Conservation (phyloP, 1,284 basidiomycete species). For the Hymenochaete sp. region DNA sequence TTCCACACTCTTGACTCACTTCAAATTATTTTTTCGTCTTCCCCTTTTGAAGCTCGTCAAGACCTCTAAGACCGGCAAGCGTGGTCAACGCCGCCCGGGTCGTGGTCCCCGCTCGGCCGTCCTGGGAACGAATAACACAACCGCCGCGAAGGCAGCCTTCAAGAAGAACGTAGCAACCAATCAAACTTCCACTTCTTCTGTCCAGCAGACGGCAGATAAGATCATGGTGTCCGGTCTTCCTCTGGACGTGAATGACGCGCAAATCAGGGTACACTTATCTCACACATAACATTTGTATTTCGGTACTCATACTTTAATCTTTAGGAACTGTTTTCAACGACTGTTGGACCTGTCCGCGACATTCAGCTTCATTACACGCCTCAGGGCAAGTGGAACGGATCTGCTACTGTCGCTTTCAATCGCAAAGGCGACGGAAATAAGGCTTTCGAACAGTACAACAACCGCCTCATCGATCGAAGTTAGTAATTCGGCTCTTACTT, state of each 20-base stretch:
- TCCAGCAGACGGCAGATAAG: conserved; percentile 55
- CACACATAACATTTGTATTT: neutral
- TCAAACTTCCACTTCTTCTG: conserved; percentile 20
- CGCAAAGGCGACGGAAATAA: conserved; percentile 85
- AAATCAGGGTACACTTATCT: conserved; percentile 67
- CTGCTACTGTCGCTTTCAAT: conserved; percentile 82
- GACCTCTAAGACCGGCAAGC: conserved; percentile 43
- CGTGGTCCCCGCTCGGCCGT: conserved; percentile 40
- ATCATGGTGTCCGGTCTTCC: conserved; percentile 97
- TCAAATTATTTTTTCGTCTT: conserved; percentile 14
- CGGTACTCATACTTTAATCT: conserved; percentile 10
- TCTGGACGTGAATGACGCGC: conserved; percentile 86
- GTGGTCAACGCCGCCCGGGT: conserved; percentile 37
- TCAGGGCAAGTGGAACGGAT: conserved; percentile 82
- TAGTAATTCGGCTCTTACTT: conserved; percentile 54
- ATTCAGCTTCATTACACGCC: conserved; percentile 83
- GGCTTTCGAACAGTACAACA: conserved; percentile 93
- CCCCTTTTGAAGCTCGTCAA: conserved; percentile 59
- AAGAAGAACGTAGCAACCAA: conserved; percentile 30
- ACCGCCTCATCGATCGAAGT: conserved; percentile 99
- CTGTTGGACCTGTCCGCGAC: conserved; percentile 80
- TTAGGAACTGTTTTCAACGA: conserved; percentile 88
- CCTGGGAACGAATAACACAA: conserved; percentile 49
- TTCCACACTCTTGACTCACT: neutral
- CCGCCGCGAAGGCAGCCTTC: conserved; percentile 29